Evolutionary conservation across 163 green algal species (phyloP).

Genomic region (Scenedesmus sp.): DNA sequence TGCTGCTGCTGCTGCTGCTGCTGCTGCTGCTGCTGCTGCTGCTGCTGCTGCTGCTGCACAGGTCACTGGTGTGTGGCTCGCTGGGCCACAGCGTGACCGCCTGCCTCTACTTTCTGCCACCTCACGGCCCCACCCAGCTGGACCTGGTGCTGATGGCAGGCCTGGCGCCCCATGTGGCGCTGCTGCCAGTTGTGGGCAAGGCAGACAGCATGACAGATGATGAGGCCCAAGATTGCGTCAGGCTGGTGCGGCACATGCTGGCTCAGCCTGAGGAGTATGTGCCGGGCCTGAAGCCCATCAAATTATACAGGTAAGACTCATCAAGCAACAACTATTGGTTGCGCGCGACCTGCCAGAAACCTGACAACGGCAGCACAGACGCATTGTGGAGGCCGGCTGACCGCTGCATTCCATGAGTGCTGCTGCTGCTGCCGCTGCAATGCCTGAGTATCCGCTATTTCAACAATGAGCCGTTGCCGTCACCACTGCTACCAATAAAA

Average conservation of each 20-base stretch:
- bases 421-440: no score
- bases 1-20: background rate
- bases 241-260: background rate
- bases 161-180: background rate
- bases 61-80: conserved; percentile 9
- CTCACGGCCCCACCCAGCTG: background rate
- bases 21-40: background rate
- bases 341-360: no score
- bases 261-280: background rate
- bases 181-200: conserved; percentile 11
- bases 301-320: background rate
- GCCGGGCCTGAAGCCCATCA: background rate
- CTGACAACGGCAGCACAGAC: no score
- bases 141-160: conserved; percentile 27
- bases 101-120: conserved; percentile 36
- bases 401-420: no score
- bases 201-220: conserved; percentile 11
- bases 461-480: background rate
- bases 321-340: background rate
- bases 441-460: no score
- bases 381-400: no score
- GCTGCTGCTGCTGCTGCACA: background rate
- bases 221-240: background rate
- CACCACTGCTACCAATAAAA: background rate
- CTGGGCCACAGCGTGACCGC: conserved; percentile 10